These are phyloP conservation scores for Phialemonium atrogriseum DNA, from an alignment of 2,329 filamentous ascomycete species.

Conservation along the genomic window DNA sequence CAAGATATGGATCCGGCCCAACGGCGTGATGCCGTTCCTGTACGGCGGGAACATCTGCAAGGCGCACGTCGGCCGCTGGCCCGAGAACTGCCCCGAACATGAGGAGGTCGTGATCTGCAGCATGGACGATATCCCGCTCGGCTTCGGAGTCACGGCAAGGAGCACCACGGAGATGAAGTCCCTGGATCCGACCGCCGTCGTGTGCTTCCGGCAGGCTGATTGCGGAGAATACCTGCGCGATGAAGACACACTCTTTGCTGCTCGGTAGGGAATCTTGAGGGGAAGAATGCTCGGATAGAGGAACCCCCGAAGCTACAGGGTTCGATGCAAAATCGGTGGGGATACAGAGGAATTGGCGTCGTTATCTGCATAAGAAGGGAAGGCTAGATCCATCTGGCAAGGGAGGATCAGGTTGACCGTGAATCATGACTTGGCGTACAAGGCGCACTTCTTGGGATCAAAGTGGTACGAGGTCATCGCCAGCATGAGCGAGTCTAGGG, in stretches of 20 bases:
- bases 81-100: constrained; percentile 88
- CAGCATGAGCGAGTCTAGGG: too few relatives aligned
- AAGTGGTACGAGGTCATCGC: too few relatives aligned
- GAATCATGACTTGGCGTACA: too few relatives aligned
- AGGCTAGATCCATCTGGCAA: too few relatives aligned
- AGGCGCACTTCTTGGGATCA: too few relatives aligned
- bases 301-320: too few relatives aligned
- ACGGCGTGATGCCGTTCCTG: constrained; percentile 95
- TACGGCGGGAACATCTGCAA: constrained; percentile 85
- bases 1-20: constrained; percentile 95
- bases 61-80: constrained; percentile 67
- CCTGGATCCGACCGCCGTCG: constrained; percentile 82
- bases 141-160: constrained; percentile 87
- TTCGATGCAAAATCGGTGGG: too few relatives aligned
- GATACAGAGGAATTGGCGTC: too few relatives aligned
- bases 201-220: constrained; percentile 86
- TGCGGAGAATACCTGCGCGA: constrained; percentile 92
- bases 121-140: constrained; percentile 90
- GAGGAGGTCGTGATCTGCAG: constrained; percentile 82
- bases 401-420: too few relatives aligned
- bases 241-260: constrained; percentile 56
- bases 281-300: too few relatives aligned
- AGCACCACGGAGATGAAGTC: constrained; percentile 76
- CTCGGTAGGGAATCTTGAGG: too few relatives aligned
- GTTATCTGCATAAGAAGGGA: too few relatives aligned